phyloP scores from a whole-genome alignment of 2,329 filamentous ascomycete species.

The Dothiorella sarmentorum region DNA sequence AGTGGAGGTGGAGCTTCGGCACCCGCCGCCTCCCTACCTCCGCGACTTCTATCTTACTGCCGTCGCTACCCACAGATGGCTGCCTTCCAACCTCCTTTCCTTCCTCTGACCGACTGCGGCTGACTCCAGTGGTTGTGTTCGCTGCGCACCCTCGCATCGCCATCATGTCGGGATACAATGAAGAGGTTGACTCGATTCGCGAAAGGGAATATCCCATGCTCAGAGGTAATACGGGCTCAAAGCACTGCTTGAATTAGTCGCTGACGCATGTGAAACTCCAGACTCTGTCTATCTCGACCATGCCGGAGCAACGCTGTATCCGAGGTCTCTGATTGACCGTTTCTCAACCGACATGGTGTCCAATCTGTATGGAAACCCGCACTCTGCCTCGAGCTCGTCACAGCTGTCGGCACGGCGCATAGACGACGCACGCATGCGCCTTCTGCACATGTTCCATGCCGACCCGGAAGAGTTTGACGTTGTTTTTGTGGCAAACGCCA shows the following conservation, averaged over 20 bases:
- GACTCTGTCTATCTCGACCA: slow-evolving; percentile 84
- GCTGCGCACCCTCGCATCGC: neutral
- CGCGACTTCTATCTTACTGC: neutral
- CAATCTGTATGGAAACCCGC: slow-evolving; percentile 84
- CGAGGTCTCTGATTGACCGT: slow-evolving; percentile 74
- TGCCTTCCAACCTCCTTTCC: neutral
- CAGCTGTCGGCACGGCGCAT: slow-evolving; percentile 71
- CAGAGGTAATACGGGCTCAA: slow-evolving; percentile 48
- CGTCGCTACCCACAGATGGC: slow-evolving; percentile 4
- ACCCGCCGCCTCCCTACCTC: slow-evolving; percentile 9
- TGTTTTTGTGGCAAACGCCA: slow-evolving; percentile 89
- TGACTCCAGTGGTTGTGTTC: neutral
- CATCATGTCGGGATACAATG: slow-evolving; percentile 50
- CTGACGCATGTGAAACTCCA: slow-evolving; percentile 35
- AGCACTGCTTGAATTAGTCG: neutral
- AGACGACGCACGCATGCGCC: slow-evolving; percentile 68
- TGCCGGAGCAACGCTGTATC: slow-evolving; percentile 83
- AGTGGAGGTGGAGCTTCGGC: slow-evolving; percentile 4
- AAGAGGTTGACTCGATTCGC: slow-evolving; percentile 57
- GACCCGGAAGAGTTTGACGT: slow-evolving; percentile 79
- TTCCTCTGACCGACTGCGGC: slow-evolving; percentile 1
- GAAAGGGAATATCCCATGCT: slow-evolving; percentile 67
- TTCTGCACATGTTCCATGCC: slow-evolving; percentile 75
- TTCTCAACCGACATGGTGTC: slow-evolving; percentile 77
- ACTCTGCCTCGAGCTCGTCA: slow-evolving; percentile 79